Base-by-base conservation (phyloP, 805 yeast species). In the Candida lessepsii region DNA sequence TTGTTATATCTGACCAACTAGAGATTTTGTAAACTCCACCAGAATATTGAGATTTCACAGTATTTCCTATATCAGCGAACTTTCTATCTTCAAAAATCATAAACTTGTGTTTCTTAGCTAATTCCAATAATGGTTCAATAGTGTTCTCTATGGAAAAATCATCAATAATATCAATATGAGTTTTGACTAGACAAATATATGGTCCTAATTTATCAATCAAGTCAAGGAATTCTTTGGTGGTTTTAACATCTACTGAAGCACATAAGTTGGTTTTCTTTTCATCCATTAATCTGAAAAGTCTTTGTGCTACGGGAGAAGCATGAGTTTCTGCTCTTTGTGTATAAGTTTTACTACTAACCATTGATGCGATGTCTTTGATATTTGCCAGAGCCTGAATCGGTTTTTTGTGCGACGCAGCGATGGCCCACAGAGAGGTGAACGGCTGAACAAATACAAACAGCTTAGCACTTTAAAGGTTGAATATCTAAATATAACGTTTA, bases 21-120 rank as follows among this genome's bases (percentile, higher is more conserved):
- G 96, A 93, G 46, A 91, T 91, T 57, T 78, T 81, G 69, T 80
- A 89, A 9, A 87, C 83, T 32, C 99, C 99, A 27, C 95, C 87
- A 23, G 85, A 70, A 63, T 91, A 93, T 64, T 93, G 99, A 32
- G 87, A 77, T 66, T 91, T 90, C 40, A 93, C 99, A 1, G 99
- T 93, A 57, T 90, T 88, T 13, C 99, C 99, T 53, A 93, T 93
- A 63, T 93, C 99, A 17, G 99, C 99, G 64, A 93, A 93, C 67
- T 93, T 93, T 49, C 99, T 77, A 66, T 93, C 99, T 67, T 93
- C 99, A 58, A 93, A 93, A 50, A 93, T 83, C 73, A 93, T 67
- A 56, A 93, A 93, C 49, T 84, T 79, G 68, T 90, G 91, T 57
- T 89, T 88, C 52, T 78, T 67, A 15, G 96, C 78, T 23, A 93